Evolutionary conservation across 2,329 filamentous ascomycete genomes (phyloP), one percentile per base, ranked within the genome.

Genomic region (Pseudopyricularia javanii): DNA sequence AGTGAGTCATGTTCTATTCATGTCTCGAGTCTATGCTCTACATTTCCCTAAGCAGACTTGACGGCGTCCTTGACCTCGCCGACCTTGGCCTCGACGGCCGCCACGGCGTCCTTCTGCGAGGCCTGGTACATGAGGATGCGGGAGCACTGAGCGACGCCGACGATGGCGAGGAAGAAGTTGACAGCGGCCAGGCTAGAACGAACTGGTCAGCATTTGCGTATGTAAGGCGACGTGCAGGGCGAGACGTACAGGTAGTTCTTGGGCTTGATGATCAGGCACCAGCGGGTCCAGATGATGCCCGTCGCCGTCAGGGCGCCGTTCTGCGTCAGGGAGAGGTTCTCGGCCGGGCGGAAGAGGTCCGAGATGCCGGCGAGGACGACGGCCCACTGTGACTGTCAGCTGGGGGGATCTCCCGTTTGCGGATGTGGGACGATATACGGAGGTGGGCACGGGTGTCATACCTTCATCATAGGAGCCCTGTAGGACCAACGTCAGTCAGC

Each of bases 221-320:
- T n/a, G n/a, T n/a, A n/a, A n/a, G 37, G 24, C 12, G 47, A n/a
- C 15, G 47, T 12, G 34, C n/a, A n/a, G 34, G 12, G 7, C 17
- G 17, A 14, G 32, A 73, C 83, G 49, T 74, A 89, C 85, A 96
- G 85, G 64, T 90, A 74, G 77, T 98, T 98, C 71, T 83, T 83
- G 54, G 93, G 93, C 70, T 83, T 90, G 73, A 98, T 98, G 69
- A 98, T 86, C 66, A 97, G 78, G 78, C 93, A 98, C 93, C 93
- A 98, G 60, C 93, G 82, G 47, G 93, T 98, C 93, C 93, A 98
- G 78, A 98, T 98, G 59, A 86, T 72, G 60, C 93, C 93, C 9
- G 93, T 98, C 62, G 83, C 83, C 66, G 88, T 93, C 61, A 98
- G 80, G 55, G 93, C 91, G 50, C 76, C 76, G 74, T 97, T 98